Evolutionary conservation across 2,329 filamentous ascomycete species (phyloP).

Genomic region (Exophiala mesophila): DNA sequence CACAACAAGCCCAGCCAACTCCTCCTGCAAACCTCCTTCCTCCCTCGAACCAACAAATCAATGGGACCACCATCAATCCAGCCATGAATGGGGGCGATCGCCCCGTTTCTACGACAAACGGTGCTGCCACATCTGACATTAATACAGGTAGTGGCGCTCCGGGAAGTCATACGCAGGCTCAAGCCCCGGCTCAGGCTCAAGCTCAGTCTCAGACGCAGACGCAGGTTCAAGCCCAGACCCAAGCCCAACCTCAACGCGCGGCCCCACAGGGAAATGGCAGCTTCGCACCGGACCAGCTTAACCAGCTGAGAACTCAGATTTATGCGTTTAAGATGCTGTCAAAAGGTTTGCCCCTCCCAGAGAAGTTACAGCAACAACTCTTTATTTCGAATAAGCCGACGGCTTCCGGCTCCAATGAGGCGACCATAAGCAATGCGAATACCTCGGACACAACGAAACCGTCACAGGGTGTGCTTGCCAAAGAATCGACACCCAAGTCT

Average conservation of each 20-base stretch:
- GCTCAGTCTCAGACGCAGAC: too few relatives aligned
- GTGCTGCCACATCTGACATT: constrained; percentile 27
- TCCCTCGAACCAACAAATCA: constrained; percentile 40
- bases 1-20: constrained; percentile 25
- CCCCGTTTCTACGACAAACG: constrained; percentile 19
- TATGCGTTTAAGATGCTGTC: constrained; percentile 84
- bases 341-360: constrained; percentile 78
- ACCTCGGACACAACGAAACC: constrained; percentile 31
- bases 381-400: constrained; percentile 53
- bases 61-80: constrained; percentile 32
- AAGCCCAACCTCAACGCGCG: constrained; percentile 29
- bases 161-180: constrained; percentile 22
- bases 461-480: constrained; percentile 26
- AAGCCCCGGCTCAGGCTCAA: constrained; percentile 27
- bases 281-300: constrained; percentile 74
- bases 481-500: constrained; percentile 31
- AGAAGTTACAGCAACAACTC: constrained; percentile 73
- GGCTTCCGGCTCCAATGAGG: constrained; percentile 26
- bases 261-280: constrained; percentile 41
- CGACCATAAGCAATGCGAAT: constrained; percentile 33
- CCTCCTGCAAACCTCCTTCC: constrained; percentile 28
- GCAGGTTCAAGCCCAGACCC: constrained; percentile 5
- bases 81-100: constrained; percentile 34
- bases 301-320: constrained; percentile 77
- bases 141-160: constrained; percentile 25